A percentile compares a stretch with the other conserved stretches of the same genome.
phyloP scores from a whole-genome alignment of 169 alveolate genomes.

The Blepharisma undulans region DNA sequence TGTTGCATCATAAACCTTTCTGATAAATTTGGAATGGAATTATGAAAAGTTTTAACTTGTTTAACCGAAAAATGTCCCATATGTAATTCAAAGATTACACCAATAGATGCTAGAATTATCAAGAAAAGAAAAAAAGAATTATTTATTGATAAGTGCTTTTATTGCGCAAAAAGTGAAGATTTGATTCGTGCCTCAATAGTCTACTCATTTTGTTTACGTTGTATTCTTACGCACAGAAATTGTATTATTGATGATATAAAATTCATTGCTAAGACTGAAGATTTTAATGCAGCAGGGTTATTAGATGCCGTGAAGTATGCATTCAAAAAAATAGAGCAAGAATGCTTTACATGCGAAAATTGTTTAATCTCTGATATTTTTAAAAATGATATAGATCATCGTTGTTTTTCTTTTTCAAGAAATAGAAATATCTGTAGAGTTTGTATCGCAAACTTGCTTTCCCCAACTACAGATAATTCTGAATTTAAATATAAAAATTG shows the following conservation, averaged over 20 bases:
- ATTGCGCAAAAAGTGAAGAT: not conserved
- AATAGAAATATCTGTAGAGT: not conserved
- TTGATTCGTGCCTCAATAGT: not conserved
- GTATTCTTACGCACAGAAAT: not conserved
- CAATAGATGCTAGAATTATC: not conserved
- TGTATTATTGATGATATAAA: too few relatives aligned
- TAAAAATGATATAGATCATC: not conserved
- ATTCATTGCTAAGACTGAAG: not conserved
- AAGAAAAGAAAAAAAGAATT: too few relatives aligned
- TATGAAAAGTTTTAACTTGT: not conserved
- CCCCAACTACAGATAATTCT: too few relatives aligned
- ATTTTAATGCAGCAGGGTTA: too few relatives aligned
- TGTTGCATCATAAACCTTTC: not conserved
- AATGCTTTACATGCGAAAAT: not conserved
- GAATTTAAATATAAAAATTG: too few relatives aligned
- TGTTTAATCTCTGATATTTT: not conserved
- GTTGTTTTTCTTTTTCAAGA: not conserved
- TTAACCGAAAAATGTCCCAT: not conserved
- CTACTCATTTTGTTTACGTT: not conserved
- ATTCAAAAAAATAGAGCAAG: too few relatives aligned
- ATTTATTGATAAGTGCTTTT: not conserved
- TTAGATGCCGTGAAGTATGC: too few relatives aligned
- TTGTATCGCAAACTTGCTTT: not conserved
- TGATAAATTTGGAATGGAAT: not conserved
- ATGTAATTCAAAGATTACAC: not conserved